These are phyloP conservation scores for Aspergillus sojae DNA, from an alignment of 2,329 filamentous ascomycete species.

Conservation along the genomic window DNA sequence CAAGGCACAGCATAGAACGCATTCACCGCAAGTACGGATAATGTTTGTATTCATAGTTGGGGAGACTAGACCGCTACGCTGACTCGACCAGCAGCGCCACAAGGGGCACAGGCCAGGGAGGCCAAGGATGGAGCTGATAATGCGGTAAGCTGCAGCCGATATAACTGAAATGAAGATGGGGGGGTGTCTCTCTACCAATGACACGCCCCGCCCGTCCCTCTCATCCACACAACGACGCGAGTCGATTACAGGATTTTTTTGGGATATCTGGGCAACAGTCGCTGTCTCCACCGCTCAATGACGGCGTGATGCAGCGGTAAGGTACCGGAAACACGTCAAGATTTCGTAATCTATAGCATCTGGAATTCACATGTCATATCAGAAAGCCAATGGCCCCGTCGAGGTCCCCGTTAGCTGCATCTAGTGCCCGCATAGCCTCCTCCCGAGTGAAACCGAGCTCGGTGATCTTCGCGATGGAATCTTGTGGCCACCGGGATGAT, in stretches of 20 bases:
- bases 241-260: slow-evolving; percentile 2
- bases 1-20: not conserved
- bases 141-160: slow-evolving; percentile 2
- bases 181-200: not conserved
- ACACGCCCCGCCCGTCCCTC: not conserved
- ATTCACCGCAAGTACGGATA: slow-evolving; percentile 1
- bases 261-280: not conserved
- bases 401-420: slow-evolving; percentile 81
- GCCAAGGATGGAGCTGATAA: not conserved
- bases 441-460: slow-evolving; percentile 76
- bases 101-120: slow-evolving; percentile 3
- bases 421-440: slow-evolving; percentile 76
- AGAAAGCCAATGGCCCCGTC: slow-evolving; percentile 85
- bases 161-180: not conserved
- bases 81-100: slow-evolving; percentile 1
- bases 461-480: slow-evolving; percentile 74
- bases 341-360: slow-evolving; percentile 1
- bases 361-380: slow-evolving; percentile 45
- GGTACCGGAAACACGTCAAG: not conserved
- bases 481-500: slow-evolving; percentile 54
- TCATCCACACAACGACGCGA: not conserved
- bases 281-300: not conserved
- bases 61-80: slow-evolving; percentile 1
- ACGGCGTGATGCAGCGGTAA: not conserved
- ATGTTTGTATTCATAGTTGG: not conserved